Base-by-base conservation (phyloP, 371 early-diverging fungal genomes). In the Apophysomyces trapeziformis region DNA sequence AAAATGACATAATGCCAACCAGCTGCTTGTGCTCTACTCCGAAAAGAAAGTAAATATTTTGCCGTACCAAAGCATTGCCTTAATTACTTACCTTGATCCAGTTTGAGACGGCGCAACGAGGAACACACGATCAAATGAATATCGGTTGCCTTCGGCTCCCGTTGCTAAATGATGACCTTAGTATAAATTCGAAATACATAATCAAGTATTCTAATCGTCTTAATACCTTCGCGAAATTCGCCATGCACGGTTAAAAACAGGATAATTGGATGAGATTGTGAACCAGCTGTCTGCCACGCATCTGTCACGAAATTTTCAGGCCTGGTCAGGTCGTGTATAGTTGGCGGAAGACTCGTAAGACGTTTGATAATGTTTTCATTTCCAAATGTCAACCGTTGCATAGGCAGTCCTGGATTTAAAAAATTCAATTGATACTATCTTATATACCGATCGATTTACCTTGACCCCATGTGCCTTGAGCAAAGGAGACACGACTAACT, bases 81-180 rank as follows among this genome's bases (percentile, higher is more conserved):
- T 38, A 26, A 26, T 1, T 26, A 26, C 26, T 41, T 76, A 74
- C 73, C 82, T 77, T 50, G 87, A 84, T 14, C 85, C 86, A 16
- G 78, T 76, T 7, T 69, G 61, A 7, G 89, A 70, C 32, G 89
- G 87, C 16, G 83, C 78, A 8, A 89, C 74, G 21, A 85, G 60
- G 60, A 89, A 85, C 0, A 79, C 73, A 37, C 89, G 83, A 58
- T 84, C 82, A 68, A 87, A 87, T 3, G 80, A 76, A 45, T 79
- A 71, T 7, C 65, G 54, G 16, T 26, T 60, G 5, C 74, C 73
- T 12, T 69, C 63, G 45, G 54, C 54, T n/a, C 66, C 68, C 2
- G 67, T 68, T 9, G 67, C 71, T 63, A 63, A 41, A 44, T 18
- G 11, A 13, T 26, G 21, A 50, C 14, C 7, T 7, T 26, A 21